Evolutionary conservation across 495 filamentous ascomycete genomes (phyloP).

Genomic region (Lasiosphaeria ovina): DNA sequence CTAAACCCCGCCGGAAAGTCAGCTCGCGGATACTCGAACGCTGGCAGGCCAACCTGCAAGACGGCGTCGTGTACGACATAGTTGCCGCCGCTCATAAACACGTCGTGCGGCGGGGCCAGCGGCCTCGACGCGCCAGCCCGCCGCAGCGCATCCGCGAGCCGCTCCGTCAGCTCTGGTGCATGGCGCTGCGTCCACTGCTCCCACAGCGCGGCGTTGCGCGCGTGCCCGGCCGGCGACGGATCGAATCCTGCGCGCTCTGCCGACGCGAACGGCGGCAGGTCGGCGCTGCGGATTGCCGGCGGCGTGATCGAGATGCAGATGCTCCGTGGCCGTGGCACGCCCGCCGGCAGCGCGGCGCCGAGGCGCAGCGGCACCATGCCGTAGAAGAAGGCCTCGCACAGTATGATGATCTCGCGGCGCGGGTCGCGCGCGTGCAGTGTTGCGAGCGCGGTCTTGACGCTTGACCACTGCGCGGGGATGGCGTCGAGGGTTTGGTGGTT

Average conservation of each 20-base stretch:
- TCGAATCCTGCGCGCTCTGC: constrained; percentile 6
- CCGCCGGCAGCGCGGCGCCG: constrained; percentile 17
- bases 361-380: constrained; percentile 25
- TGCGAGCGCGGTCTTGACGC: constrained; percentile 22
- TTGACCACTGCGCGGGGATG: constrained; percentile 27
- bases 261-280: constrained; percentile 23
- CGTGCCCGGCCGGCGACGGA: not conserved
- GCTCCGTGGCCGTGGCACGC: constrained; percentile 12
- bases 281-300: constrained; percentile 29
- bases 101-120: not conserved
- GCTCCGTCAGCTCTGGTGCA: constrained; percentile 5
- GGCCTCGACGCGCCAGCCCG: constrained; percentile 4
- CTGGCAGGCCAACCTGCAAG: constrained; percentile 37
- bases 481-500: constrained; percentile 21
- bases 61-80: constrained; percentile 32
- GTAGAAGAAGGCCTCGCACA: constrained; percentile 32
- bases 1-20: constrained; percentile 33
- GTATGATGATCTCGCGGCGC: constrained; percentile 20
- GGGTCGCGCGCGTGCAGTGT: constrained; percentile 20
- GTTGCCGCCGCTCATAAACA: constrained; percentile 23
- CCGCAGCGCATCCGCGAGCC: not conserved
- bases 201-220: constrained; percentile 8
- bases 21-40: constrained; percentile 34
- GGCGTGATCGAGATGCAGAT: constrained; percentile 24
- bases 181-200: constrained; percentile 5